A percentile compares a stretch with the other conserved stretches of the same genome.
Evolutionary conservation across 495 filamentous ascomycete genomes (phyloP).

Genomic region (Neurospora africana): DNA sequence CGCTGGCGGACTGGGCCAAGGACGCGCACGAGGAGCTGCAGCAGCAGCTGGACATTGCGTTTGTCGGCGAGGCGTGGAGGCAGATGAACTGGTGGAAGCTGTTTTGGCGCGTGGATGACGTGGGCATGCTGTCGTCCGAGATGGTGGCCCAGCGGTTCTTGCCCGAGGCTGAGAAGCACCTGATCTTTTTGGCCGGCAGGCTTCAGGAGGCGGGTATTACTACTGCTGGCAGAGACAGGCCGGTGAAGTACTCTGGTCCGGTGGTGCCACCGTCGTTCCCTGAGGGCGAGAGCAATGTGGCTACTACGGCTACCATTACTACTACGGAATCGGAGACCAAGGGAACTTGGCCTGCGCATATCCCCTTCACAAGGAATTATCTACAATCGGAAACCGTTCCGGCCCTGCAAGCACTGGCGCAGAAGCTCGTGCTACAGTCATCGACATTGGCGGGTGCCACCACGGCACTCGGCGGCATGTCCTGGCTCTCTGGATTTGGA

Average conservation of each 20-base stretch:
- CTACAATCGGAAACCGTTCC: constrained; percentile 58
- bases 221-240: not conserved
- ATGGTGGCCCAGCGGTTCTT: constrained; percentile 68
- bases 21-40: constrained; percentile 73
- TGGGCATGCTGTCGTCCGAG: constrained; percentile 67
- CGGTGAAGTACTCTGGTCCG: constrained; percentile 13
- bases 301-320: not conserved
- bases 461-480: constrained; percentile 53
- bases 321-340: not conserved
- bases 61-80: constrained; percentile 58
- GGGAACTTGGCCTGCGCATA: constrained; percentile 35
- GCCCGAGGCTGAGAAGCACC: constrained; percentile 56
- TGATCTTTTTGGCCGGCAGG: constrained; percentile 72
- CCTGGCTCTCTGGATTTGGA: constrained; percentile 50
- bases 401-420: constrained; percentile 67
- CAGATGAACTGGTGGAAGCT: constrained; percentile 88
- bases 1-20: constrained; percentile 64
- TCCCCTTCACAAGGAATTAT: constrained; percentile 46
- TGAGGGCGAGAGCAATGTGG: not conserved
- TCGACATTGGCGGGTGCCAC: constrained; percentile 53
- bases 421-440: constrained; percentile 67
- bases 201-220: constrained; percentile 50
- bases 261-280: not conserved
- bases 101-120: constrained; percentile 88
- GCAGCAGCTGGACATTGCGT: constrained; percentile 62